Evolutionary conservation across 2,329 filamentous ascomycete genomes (phyloP).

Genomic region (Macrophomina pseudophaseolina): DNA sequence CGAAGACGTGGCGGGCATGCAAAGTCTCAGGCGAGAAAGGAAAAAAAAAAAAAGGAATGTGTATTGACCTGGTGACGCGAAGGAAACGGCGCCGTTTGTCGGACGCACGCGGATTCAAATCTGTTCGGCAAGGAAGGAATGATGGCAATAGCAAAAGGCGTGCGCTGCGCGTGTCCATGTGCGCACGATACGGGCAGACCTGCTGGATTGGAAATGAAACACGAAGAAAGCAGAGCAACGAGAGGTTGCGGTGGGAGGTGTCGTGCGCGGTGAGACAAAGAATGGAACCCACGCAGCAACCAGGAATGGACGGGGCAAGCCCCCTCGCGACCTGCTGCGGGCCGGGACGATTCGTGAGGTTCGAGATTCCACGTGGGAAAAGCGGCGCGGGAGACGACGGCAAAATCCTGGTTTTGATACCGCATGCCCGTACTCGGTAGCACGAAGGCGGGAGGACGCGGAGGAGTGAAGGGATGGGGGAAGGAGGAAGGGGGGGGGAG

Average conservation of each 20-base stretch:
- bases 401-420: constrained; percentile 18
- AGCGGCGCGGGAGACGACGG: constrained; percentile 21
- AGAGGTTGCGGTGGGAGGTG: not conserved
- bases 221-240: constrained; percentile 9
- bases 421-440: constrained; percentile 19
- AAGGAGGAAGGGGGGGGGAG: not conserved
- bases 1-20: not conserved
- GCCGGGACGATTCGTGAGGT: constrained; percentile 22
- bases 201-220: constrained; percentile 13
- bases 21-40: not conserved
- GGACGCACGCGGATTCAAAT: constrained; percentile 21
- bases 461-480: constrained; percentile 1
- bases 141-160: not conserved
- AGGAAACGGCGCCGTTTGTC: not conserved
- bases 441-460: constrained; percentile 22
- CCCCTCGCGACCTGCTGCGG: constrained; percentile 22
- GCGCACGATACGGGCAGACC: not conserved
- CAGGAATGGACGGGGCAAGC: constrained; percentile 7
- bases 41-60: not conserved
- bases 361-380: constrained; percentile 27
- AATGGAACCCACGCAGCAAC: constrained; percentile 10
- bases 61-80: not conserved
- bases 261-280: constrained; percentile 13
- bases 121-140: constrained; percentile 10
- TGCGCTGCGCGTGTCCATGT: not conserved